These are phyloP conservation scores for Choiromyces venosus DNA, from an alignment of 495 filamentous ascomycete species.

Conservation along the genomic window DNA sequence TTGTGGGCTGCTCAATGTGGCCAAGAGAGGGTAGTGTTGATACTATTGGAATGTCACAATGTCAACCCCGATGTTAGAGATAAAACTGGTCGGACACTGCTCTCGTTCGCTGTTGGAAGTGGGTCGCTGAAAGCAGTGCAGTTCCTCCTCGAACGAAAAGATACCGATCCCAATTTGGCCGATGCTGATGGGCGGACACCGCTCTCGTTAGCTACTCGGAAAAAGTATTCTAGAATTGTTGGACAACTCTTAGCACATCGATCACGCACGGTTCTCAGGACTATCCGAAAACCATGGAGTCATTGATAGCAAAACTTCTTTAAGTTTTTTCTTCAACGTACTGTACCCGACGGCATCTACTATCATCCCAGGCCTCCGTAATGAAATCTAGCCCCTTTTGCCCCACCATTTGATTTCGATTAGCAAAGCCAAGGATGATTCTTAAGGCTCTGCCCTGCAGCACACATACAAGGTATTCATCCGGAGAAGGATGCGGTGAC, in stretches of 20 bases:
- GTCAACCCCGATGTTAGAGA: constrained; percentile 25
- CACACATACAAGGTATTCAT: too few relatives aligned
- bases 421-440: too few relatives aligned
- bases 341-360: background rate
- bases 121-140: constrained; percentile 32
- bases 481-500: too few relatives aligned
- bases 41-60: constrained; percentile 16
- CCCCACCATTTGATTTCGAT: background rate
- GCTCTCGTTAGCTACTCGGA: constrained; percentile 13
- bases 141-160: constrained; percentile 26
- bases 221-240: constrained; percentile 30
- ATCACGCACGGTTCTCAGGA: background rate
- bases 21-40: constrained; percentile 4
- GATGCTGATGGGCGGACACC: constrained; percentile 21
- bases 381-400: background rate
- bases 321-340: too few relatives aligned
- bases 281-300: too few relatives aligned
- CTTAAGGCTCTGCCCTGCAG: too few relatives aligned
- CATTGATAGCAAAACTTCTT: background rate
- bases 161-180: constrained; percentile 19
- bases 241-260: constrained; percentile 24
- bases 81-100: constrained; percentile 17
- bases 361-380: background rate
- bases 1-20: constrained; percentile 23
- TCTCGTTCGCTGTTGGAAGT: constrained; percentile 20